These are phyloP conservation scores for Apocynum venetum DNA, from an alignment of 257 asterid species.

Conservation along the genomic window DNA sequence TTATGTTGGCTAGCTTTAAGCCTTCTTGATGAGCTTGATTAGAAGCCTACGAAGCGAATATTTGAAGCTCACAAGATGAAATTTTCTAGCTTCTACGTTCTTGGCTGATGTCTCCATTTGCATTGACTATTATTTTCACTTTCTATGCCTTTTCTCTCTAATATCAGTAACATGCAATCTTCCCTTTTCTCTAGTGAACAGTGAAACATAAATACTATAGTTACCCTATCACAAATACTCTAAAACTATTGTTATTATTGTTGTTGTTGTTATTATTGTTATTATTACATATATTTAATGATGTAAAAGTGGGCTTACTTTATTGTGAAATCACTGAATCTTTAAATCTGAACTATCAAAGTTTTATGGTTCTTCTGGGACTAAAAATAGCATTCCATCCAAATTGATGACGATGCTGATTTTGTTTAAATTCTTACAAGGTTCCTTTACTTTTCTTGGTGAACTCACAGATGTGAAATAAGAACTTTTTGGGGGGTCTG, in stretches of 20 bases:
- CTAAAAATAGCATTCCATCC: not conserved
- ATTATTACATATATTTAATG: not conserved
- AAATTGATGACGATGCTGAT: not conserved
- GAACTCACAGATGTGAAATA: not conserved
- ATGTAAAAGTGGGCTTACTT: not conserved
- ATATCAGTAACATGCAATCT: not conserved
- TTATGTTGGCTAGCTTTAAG: not conserved
- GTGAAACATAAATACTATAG: not conserved
- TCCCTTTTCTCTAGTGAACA: not conserved
- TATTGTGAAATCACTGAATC: not conserved
- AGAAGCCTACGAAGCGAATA: not conserved
- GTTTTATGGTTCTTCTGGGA: not conserved
- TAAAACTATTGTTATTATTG: too few species aligned
- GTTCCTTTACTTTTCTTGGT: not conserved
- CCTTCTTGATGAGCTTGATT: not conserved
- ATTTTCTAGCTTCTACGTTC: not conserved
- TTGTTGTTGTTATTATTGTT: not conserved
- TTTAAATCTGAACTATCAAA: not conserved
- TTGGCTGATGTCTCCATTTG: not conserved
- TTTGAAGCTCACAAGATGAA: not conserved
- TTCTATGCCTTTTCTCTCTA: not conserved
- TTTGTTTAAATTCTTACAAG: not conserved
- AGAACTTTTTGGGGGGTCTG: not conserved
- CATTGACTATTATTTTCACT: not conserved
- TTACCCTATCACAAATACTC: not conserved